phyloP scores from a whole-genome alignment of 768 basidiomycete genomes.

The Russula olivacea region DNA sequence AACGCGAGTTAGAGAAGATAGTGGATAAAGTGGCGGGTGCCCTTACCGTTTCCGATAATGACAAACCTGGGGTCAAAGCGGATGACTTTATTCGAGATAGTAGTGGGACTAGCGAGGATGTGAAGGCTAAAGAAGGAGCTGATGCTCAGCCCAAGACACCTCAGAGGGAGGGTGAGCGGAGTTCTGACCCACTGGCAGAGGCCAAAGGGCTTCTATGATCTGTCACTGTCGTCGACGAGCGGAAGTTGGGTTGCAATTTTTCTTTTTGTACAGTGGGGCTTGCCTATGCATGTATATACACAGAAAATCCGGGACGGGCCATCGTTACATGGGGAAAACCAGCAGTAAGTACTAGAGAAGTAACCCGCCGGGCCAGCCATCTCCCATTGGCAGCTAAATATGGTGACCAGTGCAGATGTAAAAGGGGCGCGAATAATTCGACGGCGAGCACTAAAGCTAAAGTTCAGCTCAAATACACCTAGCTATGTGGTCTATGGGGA shows the following conservation, averaged over 20 bases:
- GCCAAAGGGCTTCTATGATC: not conserved
- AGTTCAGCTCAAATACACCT: no score
- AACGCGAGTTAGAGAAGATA: conserved; percentile 16
- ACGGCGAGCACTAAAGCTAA: no score
- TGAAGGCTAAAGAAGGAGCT: not conserved
- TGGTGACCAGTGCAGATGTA: no score
- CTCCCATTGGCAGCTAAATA: no score
- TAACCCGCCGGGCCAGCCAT: no score
- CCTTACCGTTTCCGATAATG: conserved; percentile 11
- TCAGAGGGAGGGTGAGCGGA: not conserved
- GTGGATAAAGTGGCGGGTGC: not conserved
- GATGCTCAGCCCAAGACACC: not conserved
- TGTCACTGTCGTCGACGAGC: not conserved
- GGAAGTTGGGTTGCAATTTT: not conserved
- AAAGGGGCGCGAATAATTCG: no score
- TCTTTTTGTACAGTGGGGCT: not conserved
- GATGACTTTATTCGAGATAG: not conserved
- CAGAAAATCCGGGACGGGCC: no score
- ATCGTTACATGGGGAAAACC: no score
- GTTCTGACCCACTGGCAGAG: not conserved
- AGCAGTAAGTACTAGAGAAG: no score
- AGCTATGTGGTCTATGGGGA: no score
- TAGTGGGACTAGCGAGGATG: not conserved
- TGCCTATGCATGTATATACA: no score
- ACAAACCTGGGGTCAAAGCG: not conserved